Evolutionary conservation across 345 rosid species (phyloP).

Genomic region (Eucalyptus rudis): DNA sequence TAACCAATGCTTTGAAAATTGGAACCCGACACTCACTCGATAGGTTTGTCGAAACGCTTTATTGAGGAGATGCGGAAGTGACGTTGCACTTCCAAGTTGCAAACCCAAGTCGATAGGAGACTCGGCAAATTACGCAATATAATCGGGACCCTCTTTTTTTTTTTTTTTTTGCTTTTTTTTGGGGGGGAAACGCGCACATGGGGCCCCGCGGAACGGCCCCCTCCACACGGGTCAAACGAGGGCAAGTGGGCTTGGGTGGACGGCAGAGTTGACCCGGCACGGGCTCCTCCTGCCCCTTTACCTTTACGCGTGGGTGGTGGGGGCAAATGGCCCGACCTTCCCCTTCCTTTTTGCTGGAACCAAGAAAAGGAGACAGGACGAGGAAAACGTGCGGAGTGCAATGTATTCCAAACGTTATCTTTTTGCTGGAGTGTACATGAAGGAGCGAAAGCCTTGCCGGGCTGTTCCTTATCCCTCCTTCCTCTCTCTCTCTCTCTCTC

Average conservation of each 20-base stretch:
- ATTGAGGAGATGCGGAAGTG: not conserved
- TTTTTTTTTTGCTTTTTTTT: too few species aligned
- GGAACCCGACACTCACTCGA: not conserved
- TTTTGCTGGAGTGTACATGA: not conserved
- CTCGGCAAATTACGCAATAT: not conserved
- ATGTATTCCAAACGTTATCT: too few species aligned
- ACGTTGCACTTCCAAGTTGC: not conserved
- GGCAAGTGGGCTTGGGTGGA: not conserved
- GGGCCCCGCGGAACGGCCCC: not conserved
- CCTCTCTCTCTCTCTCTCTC: not conserved
- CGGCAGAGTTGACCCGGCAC: not conserved
- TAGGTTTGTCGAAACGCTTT: not conserved
- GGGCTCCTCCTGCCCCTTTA: not conserved
- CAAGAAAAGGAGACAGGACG: not conserved
- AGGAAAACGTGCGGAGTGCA: too few species aligned
- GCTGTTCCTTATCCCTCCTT: not conserved
- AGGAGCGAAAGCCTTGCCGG: not conserved
- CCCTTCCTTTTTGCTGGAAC: too few species aligned
- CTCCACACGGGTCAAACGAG: not conserved
- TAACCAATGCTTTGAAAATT: not conserved
- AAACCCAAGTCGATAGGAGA: not conserved
- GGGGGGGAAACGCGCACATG: not conserved
- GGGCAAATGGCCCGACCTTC: too few species aligned
- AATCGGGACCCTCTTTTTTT: not conserved
- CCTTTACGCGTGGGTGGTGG: too few species aligned